Base-by-base conservation (phyloP, 2,329 filamentous ascomycete species). In the Hypomyces perniciosus region DNA sequence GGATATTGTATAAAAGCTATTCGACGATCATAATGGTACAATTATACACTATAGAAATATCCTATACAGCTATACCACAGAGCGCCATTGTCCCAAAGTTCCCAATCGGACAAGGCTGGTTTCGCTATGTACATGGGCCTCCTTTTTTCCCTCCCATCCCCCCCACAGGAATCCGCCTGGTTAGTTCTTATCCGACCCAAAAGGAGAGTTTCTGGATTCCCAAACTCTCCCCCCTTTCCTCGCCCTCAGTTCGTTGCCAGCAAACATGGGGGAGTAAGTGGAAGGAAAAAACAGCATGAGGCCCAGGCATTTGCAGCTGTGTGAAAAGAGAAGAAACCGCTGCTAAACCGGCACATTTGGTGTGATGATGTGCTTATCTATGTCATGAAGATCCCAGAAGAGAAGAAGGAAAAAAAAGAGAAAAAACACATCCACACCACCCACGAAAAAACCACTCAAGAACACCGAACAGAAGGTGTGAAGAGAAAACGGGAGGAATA, bases 31-130 rank as follows among this genome's bases (percentile, higher is more conserved):
- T 55, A 55, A 51, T 54, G 48, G 37, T 56, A 46, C 27, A 48
- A 57, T 59, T 58, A 59, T 58, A 56, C 57, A 56, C 55, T 59
- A 56, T 48, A 38, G 44, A 56, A 20, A 57, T 57, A 58, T 57
- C 57, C 51, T 56, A 55, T 58, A 57, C 56, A 59, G 53, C 50
- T 55, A 57, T 56, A 50, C 46, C 53, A 54, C 52, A 48, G 42
- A 50, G 39, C 37, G 37, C 48, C 41, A 31, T 31, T 33, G 28
- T 34, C 34, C 37, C 35, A 39, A 34, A 30, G 43, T 33, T 39
- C 35, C 47, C 44, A 31, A 35, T 33, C 40, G 27, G 35, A 48
- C 30, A 46, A 41, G 48, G 48, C 48, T 35, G 29, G 28, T 38
- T 44, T 40, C 41, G 42, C 42, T 40, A 50, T 50, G 42, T 40